phyloP scores from a whole-genome alignment of 208 protist species.

The Vickermania ingenoplastis region DNA sequence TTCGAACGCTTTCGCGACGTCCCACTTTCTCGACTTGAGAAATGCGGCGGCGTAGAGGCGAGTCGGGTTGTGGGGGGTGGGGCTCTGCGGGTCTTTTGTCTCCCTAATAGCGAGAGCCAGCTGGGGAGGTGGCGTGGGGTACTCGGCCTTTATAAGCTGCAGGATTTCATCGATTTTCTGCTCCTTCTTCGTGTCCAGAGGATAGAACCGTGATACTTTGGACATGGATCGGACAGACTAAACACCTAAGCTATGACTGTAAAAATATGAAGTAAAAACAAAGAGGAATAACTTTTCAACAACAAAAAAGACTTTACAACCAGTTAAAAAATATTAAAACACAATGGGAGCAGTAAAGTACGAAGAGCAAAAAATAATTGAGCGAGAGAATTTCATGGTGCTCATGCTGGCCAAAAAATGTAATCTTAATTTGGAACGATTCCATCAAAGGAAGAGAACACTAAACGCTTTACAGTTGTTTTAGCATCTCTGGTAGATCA shows the following conservation, averaged over 20 bases:
- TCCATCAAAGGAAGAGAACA: too few relatives aligned
- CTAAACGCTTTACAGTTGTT: too few relatives aligned
- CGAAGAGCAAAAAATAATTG: slow-evolving; percentile 5
- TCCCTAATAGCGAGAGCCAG: slow-evolving; percentile 13
- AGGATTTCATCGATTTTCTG: slow-evolving; percentile 41
- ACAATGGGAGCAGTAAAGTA: neutral
- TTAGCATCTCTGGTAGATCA: slow-evolving; percentile 47
- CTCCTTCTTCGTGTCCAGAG: slow-evolving; percentile 36
- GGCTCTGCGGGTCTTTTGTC: slow-evolving; percentile 7
- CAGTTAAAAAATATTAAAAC: neutral
- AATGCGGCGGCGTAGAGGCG: slow-evolving; percentile 48
- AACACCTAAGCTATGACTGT: neutral
- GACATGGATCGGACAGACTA: neutral
- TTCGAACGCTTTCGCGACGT: slow-evolving; percentile 44
- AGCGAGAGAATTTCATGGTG: too few relatives aligned
- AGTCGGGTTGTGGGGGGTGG: slow-evolving; percentile 27
- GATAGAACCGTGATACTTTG: neutral
- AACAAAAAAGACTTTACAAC: neutral
- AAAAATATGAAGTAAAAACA: too few relatives aligned
- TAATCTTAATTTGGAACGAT: too few relatives aligned
- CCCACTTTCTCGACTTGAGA: slow-evolving; percentile 41
- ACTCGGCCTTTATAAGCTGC: slow-evolving; percentile 10
- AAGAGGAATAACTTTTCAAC: too few relatives aligned
- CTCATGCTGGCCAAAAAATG: too few relatives aligned
- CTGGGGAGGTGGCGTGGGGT: slow-evolving; percentile 16